phyloP scores from a whole-genome alignment of 371 early-diverging fungal species.

The Mucor plumbeus region DNA sequence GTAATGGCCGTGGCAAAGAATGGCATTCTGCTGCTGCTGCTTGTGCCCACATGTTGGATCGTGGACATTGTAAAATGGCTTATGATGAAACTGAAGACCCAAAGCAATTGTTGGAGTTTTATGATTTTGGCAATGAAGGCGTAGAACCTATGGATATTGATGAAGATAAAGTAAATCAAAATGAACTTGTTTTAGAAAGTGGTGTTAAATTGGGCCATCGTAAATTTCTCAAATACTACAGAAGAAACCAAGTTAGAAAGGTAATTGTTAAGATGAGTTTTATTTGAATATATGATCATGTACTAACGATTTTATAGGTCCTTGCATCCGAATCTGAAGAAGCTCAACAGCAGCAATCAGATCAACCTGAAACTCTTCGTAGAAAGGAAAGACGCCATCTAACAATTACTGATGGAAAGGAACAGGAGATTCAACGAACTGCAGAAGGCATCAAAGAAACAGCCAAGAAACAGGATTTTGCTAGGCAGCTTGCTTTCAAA shows the following conservation, averaged over 20 bases:
- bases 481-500: slow-evolving; percentile 13
- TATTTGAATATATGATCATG: neutral
- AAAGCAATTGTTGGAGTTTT: slow-evolving; percentile 86
- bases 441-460: slow-evolving; percentile 13
- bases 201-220: slow-evolving; percentile 87
- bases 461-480: slow-evolving; percentile 5
- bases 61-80: slow-evolving; percentile 93
- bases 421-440: slow-evolving; percentile 12
- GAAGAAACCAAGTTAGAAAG: slow-evolving; percentile 68
- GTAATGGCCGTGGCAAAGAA: slow-evolving; percentile 89
- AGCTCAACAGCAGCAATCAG: slow-evolving; percentile 23
- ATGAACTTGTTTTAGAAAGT: slow-evolving; percentile 79
- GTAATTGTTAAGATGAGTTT: slow-evolving; percentile 7
- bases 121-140: slow-evolving; percentile 45
- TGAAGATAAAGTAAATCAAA: slow-evolving; percentile 45
- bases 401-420: slow-evolving; percentile 20
- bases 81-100: slow-evolving; percentile 92
- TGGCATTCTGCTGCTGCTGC: slow-evolving; percentile 88
- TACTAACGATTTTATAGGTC: neutral
- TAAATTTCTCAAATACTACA: slow-evolving; percentile 75
- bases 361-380: slow-evolving; percentile 22
- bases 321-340: slow-evolving; percentile 20
- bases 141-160: neutral
- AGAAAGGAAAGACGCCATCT: slow-evolving; percentile 29
- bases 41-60: slow-evolving; percentile 94